Evolutionary conservation across 2,329 filamentous ascomycete genomes (phyloP), one percentile per base, ranked within the genome.

Genomic region (Neopestalotiopsis sp.): DNA sequence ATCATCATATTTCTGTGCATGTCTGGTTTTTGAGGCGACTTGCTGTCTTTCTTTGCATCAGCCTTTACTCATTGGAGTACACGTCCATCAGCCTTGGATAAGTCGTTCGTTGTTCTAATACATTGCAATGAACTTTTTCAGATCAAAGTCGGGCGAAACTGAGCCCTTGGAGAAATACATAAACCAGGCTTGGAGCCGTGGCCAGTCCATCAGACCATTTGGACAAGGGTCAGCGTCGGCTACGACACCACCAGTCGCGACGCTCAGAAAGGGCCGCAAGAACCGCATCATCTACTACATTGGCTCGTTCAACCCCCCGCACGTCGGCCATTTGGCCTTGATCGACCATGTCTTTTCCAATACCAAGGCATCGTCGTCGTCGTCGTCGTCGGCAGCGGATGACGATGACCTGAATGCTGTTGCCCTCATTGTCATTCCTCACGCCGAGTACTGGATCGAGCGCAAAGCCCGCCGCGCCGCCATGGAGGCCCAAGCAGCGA

Each of bases 221-320:
- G 30, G 59, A 0, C 32, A 38, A n/a, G 6, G 12, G n/a, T 10
- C 30, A 20, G 10, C 30, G 14, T 0, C 59, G 17, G n/a, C 30
- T 28, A 28, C 30, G 7, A 17, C 24, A 28, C 24, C 24, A 9
- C 56, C 49, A 7, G 10, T 49, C 14, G 69, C 68, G 13, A 17
- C 52, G 3, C 68, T 74, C n/a, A 32, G 28, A 30, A 65, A 40
- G 14, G 62, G 56, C 58, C 56, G 66, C 20, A 66, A 17, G 58
- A 73, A 72, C 64, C 70, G 67, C 9, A 74, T 82, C n/a, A 69
- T 82, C 1, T 28, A 82, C 1, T 82, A 74, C 65, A 78, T 79
- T 1, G 81, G 81, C 0, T 77, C 76, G 10, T 82, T 82, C 72
- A 81, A 82, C 65, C 81, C 80, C 0, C 79, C 81, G 14, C 79